phyloP scores from a whole-genome alignment of 345 rosid genomes.

The Salix exigua region DNA sequence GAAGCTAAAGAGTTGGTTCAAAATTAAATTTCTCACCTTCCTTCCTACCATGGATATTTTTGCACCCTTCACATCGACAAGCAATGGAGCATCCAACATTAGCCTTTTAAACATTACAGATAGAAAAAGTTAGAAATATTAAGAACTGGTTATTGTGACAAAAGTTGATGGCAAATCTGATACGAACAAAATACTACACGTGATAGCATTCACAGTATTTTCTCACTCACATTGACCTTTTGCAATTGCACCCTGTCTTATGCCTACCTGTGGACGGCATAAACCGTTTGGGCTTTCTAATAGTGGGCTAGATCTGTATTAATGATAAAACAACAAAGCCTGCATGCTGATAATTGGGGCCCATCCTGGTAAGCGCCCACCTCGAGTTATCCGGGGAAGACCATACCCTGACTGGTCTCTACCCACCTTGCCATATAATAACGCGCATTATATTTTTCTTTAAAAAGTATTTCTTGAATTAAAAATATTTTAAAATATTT shows the following conservation, averaged over 20 bases:
- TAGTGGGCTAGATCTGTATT: neutral
- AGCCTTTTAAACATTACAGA: conserved; percentile 25
- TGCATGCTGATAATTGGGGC: neutral
- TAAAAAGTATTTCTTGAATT: no score
- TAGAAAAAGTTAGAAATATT: conserved; percentile 1
- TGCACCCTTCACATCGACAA: conserved; percentile 67
- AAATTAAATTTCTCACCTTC: conserved; percentile 37
- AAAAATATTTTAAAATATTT: no score
- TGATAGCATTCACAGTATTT: conserved; percentile 74
- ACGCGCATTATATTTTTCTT: no score
- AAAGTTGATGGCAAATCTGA: neutral
- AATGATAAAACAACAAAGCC: neutral
- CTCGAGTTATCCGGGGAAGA: no score
- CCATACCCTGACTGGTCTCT: no score
- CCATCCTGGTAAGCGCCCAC: no score
- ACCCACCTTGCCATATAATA: no score
- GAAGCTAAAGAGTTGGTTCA: neutral
- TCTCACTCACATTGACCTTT: conserved; percentile 60
- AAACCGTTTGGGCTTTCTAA: neutral
- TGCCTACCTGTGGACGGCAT: conserved; percentile 52
- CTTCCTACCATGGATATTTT: conserved; percentile 52
- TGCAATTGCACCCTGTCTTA: conserved; percentile 68
- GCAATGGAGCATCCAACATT: conserved; percentile 61
- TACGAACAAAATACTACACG: conserved; percentile 25
- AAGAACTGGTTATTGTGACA: neutral